phyloP scores from a whole-genome alignment of 192 early-diverging fungal genomes.

The Spizellomyces punctatus region DNA sequence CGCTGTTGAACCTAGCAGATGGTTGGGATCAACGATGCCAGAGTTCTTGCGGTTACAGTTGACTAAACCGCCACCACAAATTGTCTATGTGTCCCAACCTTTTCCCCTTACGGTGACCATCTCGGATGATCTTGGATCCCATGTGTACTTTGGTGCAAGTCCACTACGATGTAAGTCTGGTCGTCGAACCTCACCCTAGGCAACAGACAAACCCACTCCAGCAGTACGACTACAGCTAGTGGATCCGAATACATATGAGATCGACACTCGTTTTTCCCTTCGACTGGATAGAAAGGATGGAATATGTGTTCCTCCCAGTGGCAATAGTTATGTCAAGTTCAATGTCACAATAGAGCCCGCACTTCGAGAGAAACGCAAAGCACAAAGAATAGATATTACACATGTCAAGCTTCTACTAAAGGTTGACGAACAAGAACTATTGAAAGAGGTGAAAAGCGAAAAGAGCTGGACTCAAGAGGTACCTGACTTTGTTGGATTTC shows the following conservation, averaged over 20 bases:
- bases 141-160: constrained; percentile 15
- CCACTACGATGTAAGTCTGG: background rate
- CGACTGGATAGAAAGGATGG: background rate
- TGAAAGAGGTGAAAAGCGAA: background rate
- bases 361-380: background rate
- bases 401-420: constrained; percentile 6
- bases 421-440: constrained; percentile 4
- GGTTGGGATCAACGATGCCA: background rate
- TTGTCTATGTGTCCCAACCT: background rate
- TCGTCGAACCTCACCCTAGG: background rate
- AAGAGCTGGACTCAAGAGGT: background rate
- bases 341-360: background rate
- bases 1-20: too few relatives aligned
- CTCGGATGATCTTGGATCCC: constrained; percentile 14
- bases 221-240: constrained; percentile 9
- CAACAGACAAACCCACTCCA: background rate
- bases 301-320: background rate
- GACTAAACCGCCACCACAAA: constrained; percentile 5
- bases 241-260: constrained; percentile 3
- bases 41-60: constrained; percentile 12
- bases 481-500: background rate
- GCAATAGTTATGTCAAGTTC: background rate
- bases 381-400: background rate
- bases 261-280: background rate
- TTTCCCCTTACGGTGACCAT: constrained; percentile 11